Evolutionary conservation across 2,329 filamentous ascomycete species (phyloP), one percentile per base, ranked within the genome.

Genomic region (Sordariomycetes sp.): DNA sequence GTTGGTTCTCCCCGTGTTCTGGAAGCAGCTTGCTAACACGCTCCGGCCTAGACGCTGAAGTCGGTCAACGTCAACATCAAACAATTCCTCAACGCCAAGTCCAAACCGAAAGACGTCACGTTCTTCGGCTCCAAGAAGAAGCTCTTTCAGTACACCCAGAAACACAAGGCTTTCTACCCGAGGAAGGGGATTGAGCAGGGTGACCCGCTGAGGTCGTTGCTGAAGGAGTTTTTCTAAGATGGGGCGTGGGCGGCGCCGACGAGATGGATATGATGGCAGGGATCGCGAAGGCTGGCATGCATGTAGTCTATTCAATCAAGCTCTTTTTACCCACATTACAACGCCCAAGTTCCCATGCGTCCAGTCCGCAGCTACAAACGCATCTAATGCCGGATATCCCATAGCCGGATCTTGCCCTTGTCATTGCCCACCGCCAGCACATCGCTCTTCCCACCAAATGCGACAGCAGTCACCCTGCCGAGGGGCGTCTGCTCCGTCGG

Each of bases 401-500:
- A 99, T 69, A 97, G 71, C 62, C 89, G 81, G 61, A 97, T 88
- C 74, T 90, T 92, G 14, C 94, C 94, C 60, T 80, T 78, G 69
- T 97, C 93, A 67, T 96, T 97, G 20, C 86, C 93, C 57, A 97
- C 88, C 12, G 90, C 90, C 63, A 99, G 70, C 65, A 92, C 70
- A 65, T 88, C 80, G 61, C 84, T 88, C 61, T 79, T 77, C 6
- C 75, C 77, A 22, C 81, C 80, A 68, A 90, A 88, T 3, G 88
- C 86, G 60, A 91, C 82, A 1, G 84, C 79, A 2, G 89, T 89
- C 63, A 97, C 85, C 60, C 90, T 80, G 0, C 94, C 94, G 61
- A 99, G 73, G 1, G 92, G 91, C 59, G 94, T 99, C 69, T 88
- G 86, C 62, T 85, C 83, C 58, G 93, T 99, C 25, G 94, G 94